Conservation (phyloP, 2,329 filamentous ascomycete species). For the Talaromyces marneffei region DNA sequence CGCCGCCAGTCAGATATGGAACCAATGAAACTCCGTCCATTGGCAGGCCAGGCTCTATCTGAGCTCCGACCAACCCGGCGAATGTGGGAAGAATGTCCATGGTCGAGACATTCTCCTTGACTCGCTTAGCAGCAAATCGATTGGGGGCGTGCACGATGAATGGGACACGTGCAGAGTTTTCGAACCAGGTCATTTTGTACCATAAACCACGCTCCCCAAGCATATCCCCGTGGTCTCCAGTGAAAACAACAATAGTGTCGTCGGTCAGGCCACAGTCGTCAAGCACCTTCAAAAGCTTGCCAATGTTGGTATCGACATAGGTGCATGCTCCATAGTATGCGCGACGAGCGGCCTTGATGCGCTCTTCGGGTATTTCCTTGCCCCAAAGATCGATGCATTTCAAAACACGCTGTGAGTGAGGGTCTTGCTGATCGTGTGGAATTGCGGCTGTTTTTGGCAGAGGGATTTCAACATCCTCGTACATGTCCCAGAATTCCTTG, state of each 20-base stretch:
- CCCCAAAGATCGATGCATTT: conserved; percentile 84
- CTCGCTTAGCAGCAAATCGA: conserved; percentile 67
- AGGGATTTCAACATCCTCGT: conserved; percentile 81
- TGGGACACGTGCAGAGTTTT: conserved; percentile 82
- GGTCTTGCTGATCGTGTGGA: conserved; percentile 72
- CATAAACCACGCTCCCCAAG: conserved; percentile 84
- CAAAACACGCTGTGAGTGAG: conserved; percentile 79
- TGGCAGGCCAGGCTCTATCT: conserved; percentile 64
- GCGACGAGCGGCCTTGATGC: conserved; percentile 75
- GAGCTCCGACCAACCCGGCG: conserved; percentile 70
- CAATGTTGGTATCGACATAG: conserved; percentile 90
- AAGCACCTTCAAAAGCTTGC: conserved; percentile 69
- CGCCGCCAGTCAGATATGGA: conserved; percentile 61
- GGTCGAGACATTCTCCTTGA: conserved; percentile 80
- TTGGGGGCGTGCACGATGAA: conserved; percentile 77
- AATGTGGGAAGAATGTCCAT: conserved; percentile 86
- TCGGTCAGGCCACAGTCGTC: conserved; percentile 74
- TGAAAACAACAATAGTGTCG: conserved; percentile 87
- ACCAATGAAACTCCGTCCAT: conserved; percentile 79
- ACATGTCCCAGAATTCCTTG: conserved; percentile 86
- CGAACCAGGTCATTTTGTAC: conserved; percentile 98
- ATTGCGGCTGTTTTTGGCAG: conserved; percentile 68
- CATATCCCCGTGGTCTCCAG: conserved; percentile 93
- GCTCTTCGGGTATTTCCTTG: conserved; percentile 74
- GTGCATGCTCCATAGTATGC: conserved; percentile 91